Base-by-base conservation (phyloP, 2,329 filamentous ascomycete species). In the Orbilia javanica region DNA sequence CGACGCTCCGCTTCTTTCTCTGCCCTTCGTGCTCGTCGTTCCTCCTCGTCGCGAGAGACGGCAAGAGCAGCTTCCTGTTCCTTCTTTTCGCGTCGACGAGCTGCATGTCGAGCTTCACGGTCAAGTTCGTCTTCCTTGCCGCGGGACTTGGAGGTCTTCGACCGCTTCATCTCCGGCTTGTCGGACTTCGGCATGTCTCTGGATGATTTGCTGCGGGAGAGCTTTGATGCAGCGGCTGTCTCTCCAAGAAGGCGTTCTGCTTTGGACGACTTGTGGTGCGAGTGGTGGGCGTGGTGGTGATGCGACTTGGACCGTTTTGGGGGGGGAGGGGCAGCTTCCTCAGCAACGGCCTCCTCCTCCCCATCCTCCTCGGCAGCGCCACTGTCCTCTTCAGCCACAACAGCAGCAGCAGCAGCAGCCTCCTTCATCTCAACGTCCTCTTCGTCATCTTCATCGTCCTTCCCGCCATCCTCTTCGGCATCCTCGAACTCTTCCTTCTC, bases 61-160 rank as follows among this genome's bases (percentile, higher is more conserved):
- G 74, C 74, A 22, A 65, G 63, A 27, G 74, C 74, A 39, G 74
- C 74, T 68, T 78, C 74, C 15, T 66, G 74, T 31, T 78, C 67
- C 44, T 60, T 71, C 48, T 62, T 70, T 27, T 78, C 74, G 11
- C 74, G 74, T 29, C 67, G 67, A 22, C 74, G 74, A 31, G 74
- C 74, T 31, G 70, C 74, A 22, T 64, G 74, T 39, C 74, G 74
- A 15, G 74, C 74, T 44, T 70, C 74, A 46, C 67, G 74, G 25
- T 78, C 74, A n/a, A 48, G 42, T 13, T 78, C 74, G 25, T 78
- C 74, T 15, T 78, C 74, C n/a, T 78, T 78, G 20, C n/a, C n/a
- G n/a, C 67, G 74, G 13, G 74, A 67, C n/a, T 64, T 63, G 39
- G 67, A 71, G 44, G 74, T 78, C 46, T 78, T 78, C 20, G 74